Percentiles rank a stretch among this genome's conserved stretches.
Conservation (phyloP, 495 filamentous ascomycete species). For the Viridothelium virens region DNA sequence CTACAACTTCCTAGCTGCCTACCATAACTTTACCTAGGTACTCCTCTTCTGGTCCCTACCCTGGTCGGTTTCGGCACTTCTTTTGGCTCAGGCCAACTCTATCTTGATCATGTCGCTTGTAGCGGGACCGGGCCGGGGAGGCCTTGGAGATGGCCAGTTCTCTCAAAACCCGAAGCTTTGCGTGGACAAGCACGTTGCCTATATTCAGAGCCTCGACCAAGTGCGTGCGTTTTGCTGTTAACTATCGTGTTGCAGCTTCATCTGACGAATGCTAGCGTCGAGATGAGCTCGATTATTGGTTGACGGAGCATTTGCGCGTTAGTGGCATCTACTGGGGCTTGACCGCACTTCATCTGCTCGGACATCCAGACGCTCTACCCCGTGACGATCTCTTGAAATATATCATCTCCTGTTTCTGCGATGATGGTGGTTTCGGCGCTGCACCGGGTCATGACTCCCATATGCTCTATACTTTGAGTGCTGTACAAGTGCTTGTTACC, state of each 20-base stretch:
- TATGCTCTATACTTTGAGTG: conserved; percentile 88
- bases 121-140: conserved; percentile 53
- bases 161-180: conserved; percentile 57
- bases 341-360: conserved; percentile 76
- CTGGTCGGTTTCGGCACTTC: not conserved
- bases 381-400: conserved; percentile 79
- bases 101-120: conserved; percentile 50
- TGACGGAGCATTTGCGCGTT: conserved; percentile 90
- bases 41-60: too few relatives aligned
- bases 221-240: conserved; percentile 42
- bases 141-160: conserved; percentile 35
- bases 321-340: conserved; percentile 97
- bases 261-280: conserved; percentile 50
- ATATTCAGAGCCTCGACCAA: conserved; percentile 87
- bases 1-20: too few relatives aligned
- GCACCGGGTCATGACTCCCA: conserved; percentile 92
- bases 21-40: too few relatives aligned
- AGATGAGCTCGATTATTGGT: conserved; percentile 93
- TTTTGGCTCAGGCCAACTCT: not conserved
- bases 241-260: conserved; percentile 23
- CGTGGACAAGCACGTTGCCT: conserved; percentile 74
- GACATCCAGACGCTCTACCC: conserved; percentile 69
- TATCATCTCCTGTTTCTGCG: conserved; percentile 82
- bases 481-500: conserved; percentile 80
- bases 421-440: conserved; percentile 84